These are phyloP conservation scores for Silene uniflora DNA, from an alignment of 148 eudicot genomes.

Conservation along the genomic window DNA sequence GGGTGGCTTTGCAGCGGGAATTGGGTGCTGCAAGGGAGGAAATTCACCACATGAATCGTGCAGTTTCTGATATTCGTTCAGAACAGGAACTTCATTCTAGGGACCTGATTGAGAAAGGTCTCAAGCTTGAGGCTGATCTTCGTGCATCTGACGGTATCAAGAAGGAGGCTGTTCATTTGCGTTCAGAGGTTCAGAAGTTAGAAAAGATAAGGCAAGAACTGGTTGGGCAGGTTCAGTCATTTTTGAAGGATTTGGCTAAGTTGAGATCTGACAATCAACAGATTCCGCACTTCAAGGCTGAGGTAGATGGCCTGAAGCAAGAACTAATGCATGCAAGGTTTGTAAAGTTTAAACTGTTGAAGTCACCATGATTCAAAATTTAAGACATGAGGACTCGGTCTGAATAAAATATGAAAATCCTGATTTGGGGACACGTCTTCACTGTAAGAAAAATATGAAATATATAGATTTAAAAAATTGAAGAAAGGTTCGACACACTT, in stretches of 20 bases:
- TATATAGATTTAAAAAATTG: not conserved
- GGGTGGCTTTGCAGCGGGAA: constrained; percentile 69
- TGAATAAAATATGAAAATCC: not conserved
- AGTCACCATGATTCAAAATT: not conserved
- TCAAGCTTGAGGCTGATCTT: constrained; percentile 87
- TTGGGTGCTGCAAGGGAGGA: constrained; percentile 76
- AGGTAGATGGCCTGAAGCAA: constrained; percentile 65
- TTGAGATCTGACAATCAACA: constrained; percentile 71
- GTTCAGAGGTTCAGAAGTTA: constrained; percentile 68
- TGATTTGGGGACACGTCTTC: not conserved
- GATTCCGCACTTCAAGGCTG: constrained; percentile 66
- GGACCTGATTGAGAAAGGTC: constrained; percentile 73
- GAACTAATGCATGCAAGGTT: constrained; percentile 91
- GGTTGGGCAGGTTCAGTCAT: constrained; percentile 57
- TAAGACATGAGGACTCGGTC: not conserved
- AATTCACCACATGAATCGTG: constrained; percentile 64
- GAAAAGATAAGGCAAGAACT: constrained; percentile 59
- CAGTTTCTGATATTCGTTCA: constrained; percentile 61
- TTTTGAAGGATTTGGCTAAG: constrained; percentile 65
- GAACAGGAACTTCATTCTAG: constrained; percentile 75
- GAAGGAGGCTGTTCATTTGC: constrained; percentile 61
- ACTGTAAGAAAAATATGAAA: not conserved
- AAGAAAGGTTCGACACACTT: not conserved
- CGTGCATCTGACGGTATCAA: constrained; percentile 71
- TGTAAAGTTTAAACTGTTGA: not conserved